phyloP scores from a whole-genome alignment of 768 basidiomycete genomes.

The Crucibulum laeve region DNA sequence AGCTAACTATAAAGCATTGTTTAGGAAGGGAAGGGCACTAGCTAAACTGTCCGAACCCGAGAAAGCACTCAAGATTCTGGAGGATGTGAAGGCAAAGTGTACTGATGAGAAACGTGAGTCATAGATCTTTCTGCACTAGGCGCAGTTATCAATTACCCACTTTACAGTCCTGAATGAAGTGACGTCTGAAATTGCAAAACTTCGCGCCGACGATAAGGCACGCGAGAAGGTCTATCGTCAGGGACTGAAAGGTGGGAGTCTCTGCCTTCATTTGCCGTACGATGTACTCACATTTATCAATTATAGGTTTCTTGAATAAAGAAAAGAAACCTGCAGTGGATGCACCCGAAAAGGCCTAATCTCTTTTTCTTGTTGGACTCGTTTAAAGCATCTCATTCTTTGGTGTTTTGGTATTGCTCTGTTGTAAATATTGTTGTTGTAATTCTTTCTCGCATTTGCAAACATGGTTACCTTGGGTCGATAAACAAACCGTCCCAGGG shows the following conservation, averaged over 20 bases:
- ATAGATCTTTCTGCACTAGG: neutral
- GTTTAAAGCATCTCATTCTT: no score
- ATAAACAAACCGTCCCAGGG: no score
- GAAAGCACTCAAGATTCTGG: constrained; percentile 53
- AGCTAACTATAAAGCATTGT: constrained; percentile 73
- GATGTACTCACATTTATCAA: neutral
- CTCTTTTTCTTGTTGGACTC: no score
- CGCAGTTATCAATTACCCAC: constrained; percentile 1
- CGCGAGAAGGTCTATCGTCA: constrained; percentile 60
- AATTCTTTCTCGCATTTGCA: no score
- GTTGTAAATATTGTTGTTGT: no score
- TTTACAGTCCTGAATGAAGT: constrained; percentile 52
- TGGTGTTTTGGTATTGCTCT: no score
- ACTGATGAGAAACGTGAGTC: constrained; percentile 42
- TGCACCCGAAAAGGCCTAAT: no score
- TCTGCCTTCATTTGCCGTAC: neutral
- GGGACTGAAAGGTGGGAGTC: constrained; percentile 64
- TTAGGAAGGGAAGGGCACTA: constrained; percentile 76
- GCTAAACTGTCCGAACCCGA: constrained; percentile 74
- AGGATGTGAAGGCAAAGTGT: constrained; percentile 61
- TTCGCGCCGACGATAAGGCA: constrained; percentile 61
- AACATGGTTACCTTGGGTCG: no score
- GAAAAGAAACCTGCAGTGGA: no score
- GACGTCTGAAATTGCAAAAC: constrained; percentile 60
- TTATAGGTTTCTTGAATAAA: constrained; percentile 49